Base-by-base conservation (phyloP, 1,139 yeast genomes). In the Taphrina deformans region DNA sequence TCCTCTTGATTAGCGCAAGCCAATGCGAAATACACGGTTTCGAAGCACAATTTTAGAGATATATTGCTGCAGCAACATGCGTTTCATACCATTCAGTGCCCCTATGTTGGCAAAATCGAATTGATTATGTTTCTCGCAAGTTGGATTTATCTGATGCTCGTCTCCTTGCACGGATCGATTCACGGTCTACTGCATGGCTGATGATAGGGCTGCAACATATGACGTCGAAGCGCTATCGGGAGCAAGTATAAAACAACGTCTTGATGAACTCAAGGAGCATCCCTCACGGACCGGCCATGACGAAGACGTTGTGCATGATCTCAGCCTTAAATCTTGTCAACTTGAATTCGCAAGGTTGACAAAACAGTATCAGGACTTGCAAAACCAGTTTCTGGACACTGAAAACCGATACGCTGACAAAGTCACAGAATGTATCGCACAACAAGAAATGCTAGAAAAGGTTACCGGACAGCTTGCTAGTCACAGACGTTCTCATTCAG, bases 381-480 rank as follows among this genome's bases (percentile, higher is more conserved):
- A 58, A 38, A 33, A 50, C 21, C 52, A 45, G 18, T 38, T 58
- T 23, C 55, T 31, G n/a, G 46, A 12, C 12, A 26, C 55, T 6
- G 55, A 58, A 3, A 38, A 3, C 14, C 45, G 38, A 31, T 21
- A 44, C n/a, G 29, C 55, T 14, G 45, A 46, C 18, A 33, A 46
- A 26, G 62, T 45, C 6, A 33, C 41, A 7, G 40, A 27, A 29
- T 35, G 46, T 18, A 18, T 2, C 23, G 61, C 14, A 31, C 41
- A 29, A 18, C 40, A 27, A 4, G 61, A 18, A 12, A 21, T 18
- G 44, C 18, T 55, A 38, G 52, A 27, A 5, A 27, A 44, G n/a
- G 27, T 55, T 14, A 44, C 44, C 10, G 16, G 35, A 10, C 12
- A 26, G 9, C 33, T 48, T 5, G 9, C 50, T 2, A 14, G 18